Evolutionary conservation across 306 rosid genomes (phyloP).

Genomic region (Hylodesmum podocarpum): DNA sequence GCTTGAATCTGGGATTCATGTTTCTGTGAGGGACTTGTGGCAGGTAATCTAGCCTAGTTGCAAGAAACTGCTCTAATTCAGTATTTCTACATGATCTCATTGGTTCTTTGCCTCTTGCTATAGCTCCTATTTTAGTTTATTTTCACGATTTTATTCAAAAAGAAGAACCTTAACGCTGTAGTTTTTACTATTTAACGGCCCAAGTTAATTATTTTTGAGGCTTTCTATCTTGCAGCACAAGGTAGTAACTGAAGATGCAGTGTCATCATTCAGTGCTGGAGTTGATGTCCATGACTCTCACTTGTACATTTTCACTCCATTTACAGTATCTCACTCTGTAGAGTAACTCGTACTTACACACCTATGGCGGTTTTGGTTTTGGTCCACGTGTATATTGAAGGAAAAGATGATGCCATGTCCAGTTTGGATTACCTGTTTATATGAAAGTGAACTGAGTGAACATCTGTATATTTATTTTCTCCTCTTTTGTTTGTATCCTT

Average conservation of each 20-base stretch:
- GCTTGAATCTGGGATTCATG: conserved; percentile 54
- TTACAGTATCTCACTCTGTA: conserved; percentile 30
- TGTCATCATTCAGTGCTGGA: conserved; percentile 60
- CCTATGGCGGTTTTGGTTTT: not conserved
- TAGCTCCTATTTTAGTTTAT: not conserved
- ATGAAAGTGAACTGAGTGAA: not conserved
- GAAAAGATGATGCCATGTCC: not conserved
- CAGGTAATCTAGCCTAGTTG: conserved; percentile 53
- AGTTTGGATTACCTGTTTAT: not conserved
- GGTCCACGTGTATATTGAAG: conserved; percentile 7
- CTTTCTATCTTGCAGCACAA: conserved; percentile 63
- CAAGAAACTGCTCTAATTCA: not conserved
- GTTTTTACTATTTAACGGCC: not conserved
- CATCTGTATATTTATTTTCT: not conserved
- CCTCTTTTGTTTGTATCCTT: not conserved
- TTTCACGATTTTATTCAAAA: not conserved
- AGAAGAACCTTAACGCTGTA: not conserved
- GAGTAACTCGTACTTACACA: conserved; percentile 30
- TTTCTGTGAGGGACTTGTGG: conserved; percentile 88
- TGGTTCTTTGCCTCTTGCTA: not conserved
- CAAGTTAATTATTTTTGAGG: conserved; percentile 19
- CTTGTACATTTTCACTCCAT: conserved; percentile 61
- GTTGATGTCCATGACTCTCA: conserved; percentile 67
- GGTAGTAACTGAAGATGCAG: conserved; percentile 43
- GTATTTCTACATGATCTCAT: conserved; percentile 5